Evolutionary conservation across 2,329 filamentous ascomycete genomes (phyloP).

Genomic region (Emergomyces pasteurianus): DNA sequence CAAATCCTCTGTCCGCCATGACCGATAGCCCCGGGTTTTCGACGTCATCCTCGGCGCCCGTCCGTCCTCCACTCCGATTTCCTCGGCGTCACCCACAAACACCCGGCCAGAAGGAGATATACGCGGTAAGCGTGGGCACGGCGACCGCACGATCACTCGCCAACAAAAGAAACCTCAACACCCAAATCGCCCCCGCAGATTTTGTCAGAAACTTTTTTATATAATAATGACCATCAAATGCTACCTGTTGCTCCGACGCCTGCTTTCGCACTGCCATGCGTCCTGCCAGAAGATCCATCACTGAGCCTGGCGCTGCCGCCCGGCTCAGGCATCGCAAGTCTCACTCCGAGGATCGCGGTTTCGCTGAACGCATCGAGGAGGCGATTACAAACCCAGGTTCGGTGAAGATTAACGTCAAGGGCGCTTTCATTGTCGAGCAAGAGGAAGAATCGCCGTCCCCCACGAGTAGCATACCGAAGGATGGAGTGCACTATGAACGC

Average conservation of each 20-base stretch:
- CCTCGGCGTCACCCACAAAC: conserved; percentile 12
- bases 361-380: conserved; percentile 23
- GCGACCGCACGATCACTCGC: conserved; percentile 9
- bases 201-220: neutral
- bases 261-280: conserved; percentile 18
- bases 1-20: neutral
- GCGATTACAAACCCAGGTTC: conserved; percentile 50
- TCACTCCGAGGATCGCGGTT: conserved; percentile 15
- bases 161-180: neutral
- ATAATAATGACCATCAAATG: neutral
- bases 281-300: conserved; percentile 17
- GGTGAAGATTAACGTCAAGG: conserved; percentile 91
- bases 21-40: neutral
- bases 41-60: conserved; percentile 8
- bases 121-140: conserved; percentile 36
- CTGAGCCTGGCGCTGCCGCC: conserved; percentile 11
- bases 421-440: conserved; percentile 90
- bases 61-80: conserved; percentile 1
- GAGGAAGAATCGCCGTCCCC: conserved; percentile 41
- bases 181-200: neutral
- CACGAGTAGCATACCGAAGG: conserved; percentile 29
- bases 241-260: neutral
- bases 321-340: conserved; percentile 12
- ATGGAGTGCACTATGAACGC: conserved; percentile 58
- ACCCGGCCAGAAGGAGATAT: conserved; percentile 33